A percentile compares a stretch with the other conserved stretches of the same genome.
Conservation (phyloP, 805 yeast genomes). For the Schwanniomyces pseudopolymorphus region DNA sequence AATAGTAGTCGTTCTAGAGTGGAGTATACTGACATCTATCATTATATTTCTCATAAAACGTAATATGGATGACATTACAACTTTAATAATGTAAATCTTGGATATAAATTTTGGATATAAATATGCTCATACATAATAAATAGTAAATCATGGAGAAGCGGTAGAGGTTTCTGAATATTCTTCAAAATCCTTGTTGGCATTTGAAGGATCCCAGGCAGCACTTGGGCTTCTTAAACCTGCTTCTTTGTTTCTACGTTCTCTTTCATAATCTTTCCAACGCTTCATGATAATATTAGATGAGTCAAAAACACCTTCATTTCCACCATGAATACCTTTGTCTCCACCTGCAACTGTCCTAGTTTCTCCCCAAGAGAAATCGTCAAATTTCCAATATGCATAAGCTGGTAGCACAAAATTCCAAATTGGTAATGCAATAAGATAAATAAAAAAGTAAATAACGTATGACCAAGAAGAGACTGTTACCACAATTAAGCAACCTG, state of each 20-base stretch:
- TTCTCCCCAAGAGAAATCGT: constrained; percentile 96
- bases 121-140: not conserved
- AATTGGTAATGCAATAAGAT: constrained; percentile 79
- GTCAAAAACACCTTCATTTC: constrained; percentile 79
- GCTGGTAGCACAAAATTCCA: constrained; percentile 90
- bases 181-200: constrained; percentile 23
- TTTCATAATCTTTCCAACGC: constrained; percentile 92
- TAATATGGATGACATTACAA: too few relatives aligned
- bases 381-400: constrained; percentile 92
- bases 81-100: too few relatives aligned
- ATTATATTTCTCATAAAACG: too few relatives aligned
- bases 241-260: constrained; percentile 50
- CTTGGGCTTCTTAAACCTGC: constrained; percentile 31
- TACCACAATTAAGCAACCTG: constrained; percentile 76
- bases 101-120: too few relatives aligned
- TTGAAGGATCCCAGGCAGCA: constrained; percentile 48
- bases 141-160: constrained; percentile 7
- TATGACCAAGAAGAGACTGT: constrained; percentile 77
- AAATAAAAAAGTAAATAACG: constrained; percentile 75
- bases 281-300: constrained; percentile 88
- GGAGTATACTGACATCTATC: too few relatives aligned
- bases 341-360: constrained; percentile 78
- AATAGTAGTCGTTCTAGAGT: too few relatives aligned
- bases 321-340: constrained; percentile 66
- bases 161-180: constrained; percentile 23